phyloP scores from a whole-genome alignment of 2,329 filamentous ascomycete species.

The Sarocladium strictum region DNA sequence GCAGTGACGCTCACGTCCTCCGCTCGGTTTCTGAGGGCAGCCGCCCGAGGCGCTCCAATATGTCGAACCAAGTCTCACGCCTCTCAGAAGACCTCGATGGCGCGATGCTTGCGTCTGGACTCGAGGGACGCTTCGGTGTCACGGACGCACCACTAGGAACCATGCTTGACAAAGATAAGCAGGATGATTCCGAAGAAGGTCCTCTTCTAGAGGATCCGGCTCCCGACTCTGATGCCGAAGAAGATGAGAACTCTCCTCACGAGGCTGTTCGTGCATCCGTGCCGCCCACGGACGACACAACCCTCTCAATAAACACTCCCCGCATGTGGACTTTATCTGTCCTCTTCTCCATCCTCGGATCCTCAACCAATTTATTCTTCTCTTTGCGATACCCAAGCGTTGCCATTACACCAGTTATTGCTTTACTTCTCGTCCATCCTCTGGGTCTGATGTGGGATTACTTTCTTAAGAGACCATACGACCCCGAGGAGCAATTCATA shows the following conservation, averaged over 20 bases:
- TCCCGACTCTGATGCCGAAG: constrained; percentile 23
- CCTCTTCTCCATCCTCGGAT: constrained; percentile 73
- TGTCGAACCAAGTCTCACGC: constrained; percentile 26
- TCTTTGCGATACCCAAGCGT: constrained; percentile 86
- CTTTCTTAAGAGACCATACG: constrained; percentile 57
- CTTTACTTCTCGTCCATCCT: constrained; percentile 76
- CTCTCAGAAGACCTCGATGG: constrained; percentile 45
- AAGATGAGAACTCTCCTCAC: constrained; percentile 65
- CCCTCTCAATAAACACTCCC: constrained; percentile 78
- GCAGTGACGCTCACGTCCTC: constrained; percentile 24
- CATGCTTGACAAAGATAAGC: constrained; percentile 36
- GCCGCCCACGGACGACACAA: constrained; percentile 65
- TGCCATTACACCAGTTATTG: constrained; percentile 83
- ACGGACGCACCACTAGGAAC: constrained; percentile 41
- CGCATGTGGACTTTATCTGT: constrained; percentile 83
- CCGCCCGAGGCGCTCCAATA: constrained; percentile 25
- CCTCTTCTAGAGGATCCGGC: constrained; percentile 23
- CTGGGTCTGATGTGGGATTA: constrained; percentile 76
- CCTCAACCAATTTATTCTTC: constrained; percentile 82
- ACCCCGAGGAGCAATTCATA: constrained; percentile 41
- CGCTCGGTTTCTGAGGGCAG: constrained; percentile 28
- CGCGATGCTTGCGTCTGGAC: constrained; percentile 43
- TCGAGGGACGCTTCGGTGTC: constrained; percentile 49
- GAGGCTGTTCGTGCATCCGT: constrained; percentile 77
- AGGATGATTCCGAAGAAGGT: constrained; percentile 32